A percentile compares a stretch with the other conserved stretches of the same genome.
phyloP scores from a whole-genome alignment of 352 stramenopile species.

The Pythium myriotylum region DNA sequence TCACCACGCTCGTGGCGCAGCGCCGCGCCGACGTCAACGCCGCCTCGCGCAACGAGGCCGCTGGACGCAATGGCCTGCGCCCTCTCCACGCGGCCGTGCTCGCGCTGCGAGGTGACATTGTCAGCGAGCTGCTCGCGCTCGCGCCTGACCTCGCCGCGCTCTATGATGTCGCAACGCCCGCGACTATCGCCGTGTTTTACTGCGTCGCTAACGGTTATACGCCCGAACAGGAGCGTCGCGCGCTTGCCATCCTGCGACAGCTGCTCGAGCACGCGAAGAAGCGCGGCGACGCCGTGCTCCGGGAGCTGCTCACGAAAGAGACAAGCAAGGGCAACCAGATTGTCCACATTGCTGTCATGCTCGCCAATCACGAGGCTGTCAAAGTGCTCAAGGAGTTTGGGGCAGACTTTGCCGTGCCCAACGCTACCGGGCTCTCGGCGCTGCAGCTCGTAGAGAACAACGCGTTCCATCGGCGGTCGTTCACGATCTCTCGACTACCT shows the following conservation, averaged over 20 bases:
- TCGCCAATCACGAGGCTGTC: slow-evolving; percentile 53
- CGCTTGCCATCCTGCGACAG: slow-evolving; percentile 39
- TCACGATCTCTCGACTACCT: slow-evolving; percentile 41
- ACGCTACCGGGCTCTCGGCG: slow-evolving; percentile 37
- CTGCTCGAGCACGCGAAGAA: slow-evolving; percentile 44
- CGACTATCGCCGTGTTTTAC: slow-evolving; percentile 47
- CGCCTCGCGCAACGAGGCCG: slow-evolving; percentile 33
- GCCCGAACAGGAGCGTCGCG: slow-evolving; percentile 41
- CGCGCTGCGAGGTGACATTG: slow-evolving; percentile 44
- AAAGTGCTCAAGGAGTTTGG: slow-evolving; percentile 39
- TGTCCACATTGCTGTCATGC: slow-evolving; percentile 49
- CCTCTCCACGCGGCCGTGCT: slow-evolving; percentile 62
- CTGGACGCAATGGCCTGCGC: slow-evolving; percentile 42
- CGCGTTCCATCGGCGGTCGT: slow-evolving; percentile 51
- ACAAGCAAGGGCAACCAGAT: slow-evolving; percentile 49
- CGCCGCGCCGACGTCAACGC: slow-evolving; percentile 44
- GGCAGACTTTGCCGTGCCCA: slow-evolving; percentile 31
- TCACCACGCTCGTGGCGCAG: slow-evolving; percentile 30
- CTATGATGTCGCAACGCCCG: slow-evolving; percentile 47
- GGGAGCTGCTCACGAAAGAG: slow-evolving; percentile 39
- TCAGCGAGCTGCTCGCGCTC: slow-evolving; percentile 41
- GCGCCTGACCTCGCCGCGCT: slow-evolving; percentile 16
- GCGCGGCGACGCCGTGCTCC: slow-evolving; percentile 26
- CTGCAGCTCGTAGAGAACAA: slow-evolving; percentile 60
- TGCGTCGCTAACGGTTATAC: slow-evolving; percentile 59